These are phyloP conservation scores for Scolecobasidium constrictum DNA, from an alignment of 2,329 filamentous ascomycete species.

Conservation along the genomic window DNA sequence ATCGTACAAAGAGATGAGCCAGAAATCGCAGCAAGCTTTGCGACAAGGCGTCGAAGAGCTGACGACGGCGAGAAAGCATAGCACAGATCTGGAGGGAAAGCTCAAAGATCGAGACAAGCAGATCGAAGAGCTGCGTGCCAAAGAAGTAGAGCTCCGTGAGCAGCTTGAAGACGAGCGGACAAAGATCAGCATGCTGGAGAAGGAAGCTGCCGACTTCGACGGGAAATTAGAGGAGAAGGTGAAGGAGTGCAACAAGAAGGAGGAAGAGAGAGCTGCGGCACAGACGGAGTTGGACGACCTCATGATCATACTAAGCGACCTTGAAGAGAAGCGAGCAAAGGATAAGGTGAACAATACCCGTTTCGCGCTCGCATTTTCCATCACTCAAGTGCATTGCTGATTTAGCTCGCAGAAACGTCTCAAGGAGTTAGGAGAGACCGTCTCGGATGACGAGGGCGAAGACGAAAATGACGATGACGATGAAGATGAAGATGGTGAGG, in stretches of 20 bases:
- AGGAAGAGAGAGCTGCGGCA: constrained; percentile 22
- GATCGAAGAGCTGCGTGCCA: constrained; percentile 3
- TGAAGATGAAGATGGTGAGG: constrained; percentile 30
- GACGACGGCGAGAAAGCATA: constrained; percentile 10
- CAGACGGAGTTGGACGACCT: constrained; percentile 37
- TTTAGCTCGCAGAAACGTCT: constrained; percentile 33
- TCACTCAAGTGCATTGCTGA: no score
- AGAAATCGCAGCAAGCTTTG: not conserved
- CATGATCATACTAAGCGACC: constrained; percentile 36
- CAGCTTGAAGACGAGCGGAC: constrained; percentile 9
- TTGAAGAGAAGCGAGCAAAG: constrained; percentile 32
- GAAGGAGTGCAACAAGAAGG: constrained; percentile 22
- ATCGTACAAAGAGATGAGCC: not conserved
- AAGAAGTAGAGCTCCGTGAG: constrained; percentile 13
- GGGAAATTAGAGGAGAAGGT: constrained; percentile 20
- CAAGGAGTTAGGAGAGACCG: constrained; percentile 32
- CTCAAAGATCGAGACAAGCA: constrained; percentile 7
- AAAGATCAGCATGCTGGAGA: constrained; percentile 10
- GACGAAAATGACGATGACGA: constrained; percentile 37
- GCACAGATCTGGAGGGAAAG: constrained; percentile 12
- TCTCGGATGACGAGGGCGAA: constrained; percentile 31
- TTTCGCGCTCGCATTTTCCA: no score
- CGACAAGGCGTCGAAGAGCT: constrained; percentile 1
- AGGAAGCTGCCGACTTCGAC: constrained; percentile 10
- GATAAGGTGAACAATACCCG: constrained; percentile 31